These are phyloP conservation scores for Neckera pumila DNA, from an alignment of 225 moss, liverwort and hornwort species.

Conservation along the genomic window DNA sequence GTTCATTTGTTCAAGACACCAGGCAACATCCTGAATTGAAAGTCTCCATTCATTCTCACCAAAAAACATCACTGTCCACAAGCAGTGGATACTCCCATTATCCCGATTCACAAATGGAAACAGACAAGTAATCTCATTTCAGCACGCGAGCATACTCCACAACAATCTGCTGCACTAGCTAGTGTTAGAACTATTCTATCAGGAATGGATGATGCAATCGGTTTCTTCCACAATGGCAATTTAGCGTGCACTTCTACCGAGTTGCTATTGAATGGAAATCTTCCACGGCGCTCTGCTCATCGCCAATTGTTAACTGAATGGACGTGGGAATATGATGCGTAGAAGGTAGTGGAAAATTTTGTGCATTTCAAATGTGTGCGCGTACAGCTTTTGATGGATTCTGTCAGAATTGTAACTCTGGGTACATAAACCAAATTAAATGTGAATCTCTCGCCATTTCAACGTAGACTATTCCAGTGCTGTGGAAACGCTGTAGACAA, in stretches of 20 bases:
- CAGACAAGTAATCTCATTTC: background rate
- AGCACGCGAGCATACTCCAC: background rate
- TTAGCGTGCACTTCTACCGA: no score
- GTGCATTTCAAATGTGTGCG: background rate
- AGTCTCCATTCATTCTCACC: background rate
- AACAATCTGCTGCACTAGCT: no score
- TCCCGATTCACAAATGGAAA: background rate
- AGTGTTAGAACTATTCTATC: no score
- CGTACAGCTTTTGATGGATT: rapidly evolving
- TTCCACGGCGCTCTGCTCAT: no score
- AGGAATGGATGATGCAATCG: background rate
- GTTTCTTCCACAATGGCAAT: no score
- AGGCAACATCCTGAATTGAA: background rate
- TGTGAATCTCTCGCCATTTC: rapidly evolving
- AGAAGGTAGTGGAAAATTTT: rapidly evolving
- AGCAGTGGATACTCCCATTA: background rate
- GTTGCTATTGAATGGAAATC: no score
- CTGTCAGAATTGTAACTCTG: rapidly evolving
- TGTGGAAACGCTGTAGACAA: background rate
- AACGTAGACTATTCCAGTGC: no score
- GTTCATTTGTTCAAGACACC: background rate
- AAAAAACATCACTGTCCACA: background rate
- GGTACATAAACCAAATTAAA: no score
- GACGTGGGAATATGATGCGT: no score
- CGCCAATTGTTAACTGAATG: no score